Percentiles rank a stretch among this genome's conserved stretches.
Conservation (phyloP, 306 rosid species). For the Cucurbita maxima region DNA sequence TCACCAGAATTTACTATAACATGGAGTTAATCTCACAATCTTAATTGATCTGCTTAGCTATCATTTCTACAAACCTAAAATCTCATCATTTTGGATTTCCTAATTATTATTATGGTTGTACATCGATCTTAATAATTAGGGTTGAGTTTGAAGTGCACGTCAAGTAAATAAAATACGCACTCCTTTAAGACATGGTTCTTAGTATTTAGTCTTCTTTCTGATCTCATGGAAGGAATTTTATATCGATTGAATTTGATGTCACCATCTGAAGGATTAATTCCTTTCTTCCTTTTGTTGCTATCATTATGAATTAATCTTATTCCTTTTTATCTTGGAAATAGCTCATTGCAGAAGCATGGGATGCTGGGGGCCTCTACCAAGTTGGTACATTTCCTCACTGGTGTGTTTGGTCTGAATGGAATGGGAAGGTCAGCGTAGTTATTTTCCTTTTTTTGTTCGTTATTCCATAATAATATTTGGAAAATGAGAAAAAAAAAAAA, state of each 20-base stretch:
- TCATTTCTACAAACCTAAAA: too few species aligned
- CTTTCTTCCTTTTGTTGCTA: not conserved
- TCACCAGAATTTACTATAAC: too few species aligned
- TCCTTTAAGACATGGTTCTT: not conserved
- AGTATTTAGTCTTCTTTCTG: not conserved
- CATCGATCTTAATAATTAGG: too few species aligned
- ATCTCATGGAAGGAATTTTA: not conserved
- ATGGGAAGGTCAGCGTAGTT: constrained; percentile 71
- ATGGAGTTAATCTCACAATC: too few species aligned
- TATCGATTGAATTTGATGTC: not conserved
- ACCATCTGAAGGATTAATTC: not conserved
- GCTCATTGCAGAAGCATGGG: constrained; percentile 99
- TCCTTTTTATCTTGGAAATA: constrained; percentile 22
- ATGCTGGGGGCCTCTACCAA: constrained; percentile 92
- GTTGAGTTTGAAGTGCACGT: not conserved
- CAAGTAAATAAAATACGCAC: not conserved
- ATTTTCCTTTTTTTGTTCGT: constrained; percentile 11
- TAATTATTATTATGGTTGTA: too few species aligned
- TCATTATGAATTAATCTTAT: constrained; percentile 3
- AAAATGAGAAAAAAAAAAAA: not conserved
- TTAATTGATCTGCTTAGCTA: too few species aligned
- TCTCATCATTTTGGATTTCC: too few species aligned
- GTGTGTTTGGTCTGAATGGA: constrained; percentile 99
- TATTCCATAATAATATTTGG: not conserved
- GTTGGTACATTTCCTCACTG: constrained; percentile 92